These are phyloP conservation scores for Podochytrium sp. DNA, from an alignment of 192 early-diverging fungal species.

Conservation along the genomic window DNA sequence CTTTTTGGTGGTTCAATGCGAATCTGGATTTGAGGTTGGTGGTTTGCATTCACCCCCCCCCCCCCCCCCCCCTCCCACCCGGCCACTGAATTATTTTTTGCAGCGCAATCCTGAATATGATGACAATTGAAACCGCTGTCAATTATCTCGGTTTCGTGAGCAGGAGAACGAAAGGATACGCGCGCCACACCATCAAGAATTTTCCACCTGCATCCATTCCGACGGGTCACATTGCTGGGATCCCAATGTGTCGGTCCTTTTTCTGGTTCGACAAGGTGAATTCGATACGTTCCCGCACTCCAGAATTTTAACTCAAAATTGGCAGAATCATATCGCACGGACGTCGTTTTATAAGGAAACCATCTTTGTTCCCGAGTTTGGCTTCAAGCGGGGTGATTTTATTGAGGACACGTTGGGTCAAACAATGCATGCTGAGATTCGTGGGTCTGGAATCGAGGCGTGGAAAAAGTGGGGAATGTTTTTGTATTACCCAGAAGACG, in stretches of 20 bases:
- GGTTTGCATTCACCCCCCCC: no score
- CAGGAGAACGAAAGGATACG: constrained; percentile 31
- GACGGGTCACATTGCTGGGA: neutral
- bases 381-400: constrained; percentile 45
- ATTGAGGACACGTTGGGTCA: constrained; percentile 50
- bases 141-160: constrained; percentile 13
- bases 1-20: no score
- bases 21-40: no score
- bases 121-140: neutral
- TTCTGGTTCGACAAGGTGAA: constrained; percentile 50
- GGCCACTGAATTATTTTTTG: constrained; percentile 9
- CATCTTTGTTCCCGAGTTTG: constrained; percentile 26
- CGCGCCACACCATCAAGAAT: neutral
- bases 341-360: constrained; percentile 28
- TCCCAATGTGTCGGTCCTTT: constrained; percentile 35
- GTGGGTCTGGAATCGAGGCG: constrained; percentile 5
- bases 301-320: no score
- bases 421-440: constrained; percentile 22
- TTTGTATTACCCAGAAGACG: constrained; percentile 34
- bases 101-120: constrained; percentile 18
- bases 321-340: constrained; percentile 28
- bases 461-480: constrained; percentile 27
- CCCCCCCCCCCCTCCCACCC: neutral
- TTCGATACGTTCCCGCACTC: no score
- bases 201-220: neutral